These are phyloP conservation scores for Bacidia gigantensis DNA, from an alignment of 495 filamentous ascomycete species.

Conservation along the genomic window DNA sequence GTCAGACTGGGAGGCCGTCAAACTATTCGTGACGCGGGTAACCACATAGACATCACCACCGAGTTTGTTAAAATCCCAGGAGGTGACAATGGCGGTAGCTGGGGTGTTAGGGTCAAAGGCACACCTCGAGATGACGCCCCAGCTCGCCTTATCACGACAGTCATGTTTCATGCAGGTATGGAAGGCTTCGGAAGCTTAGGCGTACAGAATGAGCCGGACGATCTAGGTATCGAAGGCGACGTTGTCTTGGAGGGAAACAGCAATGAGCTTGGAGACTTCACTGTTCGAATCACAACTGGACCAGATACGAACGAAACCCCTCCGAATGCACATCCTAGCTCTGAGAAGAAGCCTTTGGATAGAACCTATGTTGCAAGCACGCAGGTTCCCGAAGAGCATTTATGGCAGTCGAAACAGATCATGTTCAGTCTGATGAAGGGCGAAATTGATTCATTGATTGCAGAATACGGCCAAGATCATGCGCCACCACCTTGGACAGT, in stretches of 20 bases:
- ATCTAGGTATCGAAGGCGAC: constrained; percentile 52
- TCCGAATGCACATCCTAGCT: constrained; percentile 44
- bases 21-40: constrained; percentile 77
- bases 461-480: constrained; percentile 53
- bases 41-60: constrained; percentile 78
- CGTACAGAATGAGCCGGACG: constrained; percentile 36
- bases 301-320: constrained; percentile 49
- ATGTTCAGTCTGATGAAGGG: constrained; percentile 67
- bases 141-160: constrained; percentile 52
- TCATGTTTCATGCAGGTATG: constrained; percentile 68
- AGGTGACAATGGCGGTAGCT: constrained; percentile 75
- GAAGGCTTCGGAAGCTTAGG: constrained; percentile 62
- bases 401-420: constrained; percentile 80
- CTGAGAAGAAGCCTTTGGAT: constrained; percentile 61
- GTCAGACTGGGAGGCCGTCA: constrained; percentile 73
- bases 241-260: constrained; percentile 66
- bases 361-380: constrained; percentile 60
- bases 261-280: constrained; percentile 68
- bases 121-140: constrained; percentile 55
- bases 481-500: constrained; percentile 65
- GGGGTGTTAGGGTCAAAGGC: constrained; percentile 81
- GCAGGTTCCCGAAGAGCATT: constrained; percentile 46
- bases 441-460: constrained; percentile 52
- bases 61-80: constrained; percentile 89
- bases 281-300: constrained; percentile 60